Evolutionary conservation across 352 stramenopile genomes (phyloP).

Genomic region (Phytophthora podocarpi): DNA sequence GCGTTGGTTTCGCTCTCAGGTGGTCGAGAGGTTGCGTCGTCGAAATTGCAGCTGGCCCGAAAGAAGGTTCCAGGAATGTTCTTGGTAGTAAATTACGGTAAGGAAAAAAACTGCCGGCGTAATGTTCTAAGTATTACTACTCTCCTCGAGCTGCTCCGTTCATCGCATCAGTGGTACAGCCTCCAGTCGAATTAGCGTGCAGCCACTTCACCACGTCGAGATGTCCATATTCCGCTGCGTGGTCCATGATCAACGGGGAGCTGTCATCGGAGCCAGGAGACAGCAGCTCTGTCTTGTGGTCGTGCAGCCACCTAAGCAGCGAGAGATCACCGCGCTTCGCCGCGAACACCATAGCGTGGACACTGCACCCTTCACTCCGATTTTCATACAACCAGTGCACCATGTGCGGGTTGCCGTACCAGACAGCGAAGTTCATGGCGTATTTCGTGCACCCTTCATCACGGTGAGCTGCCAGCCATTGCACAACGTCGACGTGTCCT

Average conservation of each 20-base stretch:
- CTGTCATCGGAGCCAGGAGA: slow-evolving; percentile 6
- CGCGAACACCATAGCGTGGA: slow-evolving; percentile 40
- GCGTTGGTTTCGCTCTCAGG: too few relatives aligned
- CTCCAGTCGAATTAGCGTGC: too few relatives aligned
- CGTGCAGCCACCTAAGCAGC: slow-evolving; percentile 38
- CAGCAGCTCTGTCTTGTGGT: slow-evolving; percentile 22
- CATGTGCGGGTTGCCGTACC: slow-evolving; percentile 38
- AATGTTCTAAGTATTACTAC: too few relatives aligned
- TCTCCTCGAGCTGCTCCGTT: too few relatives aligned
- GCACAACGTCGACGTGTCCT: slow-evolving; percentile 35
- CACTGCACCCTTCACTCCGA: slow-evolving; percentile 33
- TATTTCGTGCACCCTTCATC: slow-evolving; percentile 40
- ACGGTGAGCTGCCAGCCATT: slow-evolving; percentile 36
- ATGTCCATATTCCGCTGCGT: slow-evolving; percentile 38
- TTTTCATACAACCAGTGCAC: slow-evolving; percentile 40
- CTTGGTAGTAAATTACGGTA: too few relatives aligned
- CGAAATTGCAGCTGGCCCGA: too few relatives aligned
- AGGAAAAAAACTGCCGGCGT: too few relatives aligned
- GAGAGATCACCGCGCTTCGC: slow-evolving; percentile 33
- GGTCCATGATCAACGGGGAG: slow-evolving; percentile 40
- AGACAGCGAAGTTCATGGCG: slow-evolving; percentile 45
- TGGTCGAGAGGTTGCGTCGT: too few relatives aligned
- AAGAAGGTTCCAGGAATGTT: too few relatives aligned
- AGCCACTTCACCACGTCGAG: slow-evolving; percentile 41
- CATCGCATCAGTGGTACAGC: too few relatives aligned